Evolutionary conservation across 2,329 filamentous ascomycete genomes (phyloP).

Genomic region (Ophiostoma tasmaniense): DNA sequence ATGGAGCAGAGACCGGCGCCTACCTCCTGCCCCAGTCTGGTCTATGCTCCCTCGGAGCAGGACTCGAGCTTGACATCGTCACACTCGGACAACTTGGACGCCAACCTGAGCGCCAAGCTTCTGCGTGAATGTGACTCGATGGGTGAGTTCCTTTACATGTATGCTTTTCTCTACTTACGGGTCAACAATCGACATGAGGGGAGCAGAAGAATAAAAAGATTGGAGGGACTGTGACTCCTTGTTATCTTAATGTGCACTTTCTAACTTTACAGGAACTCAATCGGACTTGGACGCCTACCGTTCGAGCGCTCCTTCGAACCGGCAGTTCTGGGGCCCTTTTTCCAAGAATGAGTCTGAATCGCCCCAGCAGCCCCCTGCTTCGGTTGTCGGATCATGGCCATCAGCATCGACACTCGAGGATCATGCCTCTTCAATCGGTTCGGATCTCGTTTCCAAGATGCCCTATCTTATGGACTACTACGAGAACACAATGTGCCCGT

Average conservation of each 20-base stretch:
- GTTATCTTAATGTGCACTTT: background rate
- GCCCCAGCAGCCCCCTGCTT: conserved; percentile 31
- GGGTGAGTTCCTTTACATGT: conserved; percentile 37
- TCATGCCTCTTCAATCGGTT: conserved; percentile 40
- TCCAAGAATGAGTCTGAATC: conserved; percentile 39
- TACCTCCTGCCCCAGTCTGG: conserved; percentile 52
- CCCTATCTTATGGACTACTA: conserved; percentile 91
- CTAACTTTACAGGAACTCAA: conserved; percentile 21
- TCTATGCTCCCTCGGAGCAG: conserved; percentile 52
- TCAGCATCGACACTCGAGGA: conserved; percentile 33
- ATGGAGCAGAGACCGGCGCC: conserved; percentile 48
- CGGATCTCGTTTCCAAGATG: conserved; percentile 65
- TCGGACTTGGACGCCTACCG: conserved; percentile 46
- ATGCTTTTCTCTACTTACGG: conserved; percentile 20
- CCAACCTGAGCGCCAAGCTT: conserved; percentile 44
- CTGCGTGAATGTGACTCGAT: conserved; percentile 48
- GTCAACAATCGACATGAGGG: background rate
- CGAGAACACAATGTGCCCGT: conserved; percentile 82
- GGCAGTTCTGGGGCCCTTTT: conserved; percentile 40
- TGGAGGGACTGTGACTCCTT: background rate
- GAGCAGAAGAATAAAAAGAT: background rate
- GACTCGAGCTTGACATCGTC: conserved; percentile 50
- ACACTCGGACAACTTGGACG: conserved; percentile 45
- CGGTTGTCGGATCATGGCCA: conserved; percentile 31
- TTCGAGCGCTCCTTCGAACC: conserved; percentile 41